Percentiles rank a stretch among this genome's conserved stretches.
Conservation (phyloP, 805 yeast species). For the Kluyveromyces siamensis region DNA sequence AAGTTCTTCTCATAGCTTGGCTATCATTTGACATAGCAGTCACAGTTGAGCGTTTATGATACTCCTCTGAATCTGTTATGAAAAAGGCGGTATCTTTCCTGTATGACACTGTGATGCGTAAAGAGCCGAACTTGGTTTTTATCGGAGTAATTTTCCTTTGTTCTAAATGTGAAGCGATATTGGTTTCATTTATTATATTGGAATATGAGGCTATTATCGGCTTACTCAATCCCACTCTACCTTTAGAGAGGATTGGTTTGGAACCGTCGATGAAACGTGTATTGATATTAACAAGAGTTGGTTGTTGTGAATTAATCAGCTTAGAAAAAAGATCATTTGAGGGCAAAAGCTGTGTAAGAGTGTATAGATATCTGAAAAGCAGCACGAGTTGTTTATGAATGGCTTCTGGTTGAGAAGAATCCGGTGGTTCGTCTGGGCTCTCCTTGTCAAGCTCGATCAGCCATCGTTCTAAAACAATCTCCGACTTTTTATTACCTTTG, state of each 20-base stretch:
- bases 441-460: slow-evolving; percentile 60
- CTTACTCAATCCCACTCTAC: slow-evolving; percentile 77
- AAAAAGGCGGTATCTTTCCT: slow-evolving; percentile 62
- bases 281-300: slow-evolving; percentile 36
- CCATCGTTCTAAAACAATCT: slow-evolving; percentile 94
- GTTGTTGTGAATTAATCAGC: slow-evolving; percentile 24
- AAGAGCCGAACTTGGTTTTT: slow-evolving; percentile 63
- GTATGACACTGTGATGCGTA: slow-evolving; percentile 71
- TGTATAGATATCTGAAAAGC: slow-evolving; percentile 63
- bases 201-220: slow-evolving; percentile 37
- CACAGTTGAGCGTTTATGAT: background rate
- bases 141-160: slow-evolving; percentile 63
- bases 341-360: slow-evolving; percentile 62
- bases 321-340: slow-evolving; percentile 47
- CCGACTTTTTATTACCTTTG: slow-evolving; percentile 57
- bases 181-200: slow-evolving; percentile 29
- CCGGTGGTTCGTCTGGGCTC: slow-evolving; percentile 5
- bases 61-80: slow-evolving; percentile 50
- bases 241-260: slow-evolving; percentile 68
- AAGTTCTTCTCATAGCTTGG: slow-evolving; percentile 6
- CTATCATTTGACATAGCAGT: background rate
- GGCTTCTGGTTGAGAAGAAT: slow-evolving; percentile 48
- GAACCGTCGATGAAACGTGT: slow-evolving; percentile 68
- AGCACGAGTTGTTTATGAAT: slow-evolving; percentile 69
- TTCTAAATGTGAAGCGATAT: slow-evolving; percentile 40